phyloP scores from a whole-genome alignment of 495 filamentous ascomycete genomes.

The Chaetomium cochliodes region DNA sequence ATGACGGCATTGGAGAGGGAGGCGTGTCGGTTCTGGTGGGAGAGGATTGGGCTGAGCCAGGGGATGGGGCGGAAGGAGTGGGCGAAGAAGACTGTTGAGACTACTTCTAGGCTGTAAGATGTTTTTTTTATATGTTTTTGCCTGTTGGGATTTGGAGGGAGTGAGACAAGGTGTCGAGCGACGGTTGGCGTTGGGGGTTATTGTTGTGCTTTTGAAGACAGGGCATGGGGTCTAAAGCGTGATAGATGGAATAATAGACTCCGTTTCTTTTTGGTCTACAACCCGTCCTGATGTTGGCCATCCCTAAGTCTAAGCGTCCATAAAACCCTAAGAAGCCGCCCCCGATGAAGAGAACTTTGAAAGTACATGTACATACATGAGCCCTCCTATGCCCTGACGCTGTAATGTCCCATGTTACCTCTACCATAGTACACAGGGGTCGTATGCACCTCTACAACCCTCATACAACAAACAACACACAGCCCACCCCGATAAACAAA shows the following conservation, averaged over 20 bases:
- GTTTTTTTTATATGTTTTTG: neutral
- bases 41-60: slow-evolving; percentile 42
- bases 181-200: neutral
- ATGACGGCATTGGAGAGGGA: slow-evolving; percentile 46
- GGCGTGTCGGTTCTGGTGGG: slow-evolving; percentile 61
- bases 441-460: too few relatives aligned
- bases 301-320: too few relatives aligned
- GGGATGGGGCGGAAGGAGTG: slow-evolving; percentile 36
- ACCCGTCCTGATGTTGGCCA: too few relatives aligned
- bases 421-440: too few relatives aligned
- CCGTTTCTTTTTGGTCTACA: neutral
- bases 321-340: too few relatives aligned
- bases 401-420: too few relatives aligned
- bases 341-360: too few relatives aligned
- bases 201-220: neutral
- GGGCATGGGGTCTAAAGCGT: neutral
- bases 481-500: neutral
- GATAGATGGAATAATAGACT: neutral
- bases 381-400: too few relatives aligned
- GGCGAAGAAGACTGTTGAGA: neutral
- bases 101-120: slow-evolving; percentile 11
- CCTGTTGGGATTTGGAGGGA: neutral
- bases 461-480: too few relatives aligned
- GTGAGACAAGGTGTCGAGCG: neutral
- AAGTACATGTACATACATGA: too few relatives aligned